phyloP scores from a whole-genome alignment of 2,329 filamentous ascomycete species.

The Xylaria sp. region DNA sequence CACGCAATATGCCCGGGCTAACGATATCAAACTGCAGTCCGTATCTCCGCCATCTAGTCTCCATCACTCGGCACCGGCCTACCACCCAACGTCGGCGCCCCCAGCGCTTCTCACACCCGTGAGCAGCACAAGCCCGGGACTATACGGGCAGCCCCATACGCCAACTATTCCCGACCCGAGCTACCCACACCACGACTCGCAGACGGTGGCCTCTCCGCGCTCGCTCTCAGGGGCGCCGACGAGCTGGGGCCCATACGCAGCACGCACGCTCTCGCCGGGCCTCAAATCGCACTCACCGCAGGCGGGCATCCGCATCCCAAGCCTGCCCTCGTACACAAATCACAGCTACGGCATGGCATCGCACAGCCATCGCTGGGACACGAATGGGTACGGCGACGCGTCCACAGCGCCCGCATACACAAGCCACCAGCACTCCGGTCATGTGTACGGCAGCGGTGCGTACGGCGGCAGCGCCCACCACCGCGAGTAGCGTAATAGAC shows the following conservation, averaged over 20 bases:
- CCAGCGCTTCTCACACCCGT: constrained; percentile 42
- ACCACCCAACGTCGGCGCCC: constrained; percentile 25
- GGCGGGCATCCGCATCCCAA: constrained; percentile 43
- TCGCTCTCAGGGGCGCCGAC: constrained; percentile 55
- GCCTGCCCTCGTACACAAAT: constrained; percentile 45
- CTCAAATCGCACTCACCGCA: constrained; percentile 48
- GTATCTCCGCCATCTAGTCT: constrained; percentile 35
- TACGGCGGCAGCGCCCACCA: constrained; percentile 52
- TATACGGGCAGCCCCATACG: constrained; percentile 45
- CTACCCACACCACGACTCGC: constrained; percentile 51
- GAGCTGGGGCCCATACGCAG: constrained; percentile 55
- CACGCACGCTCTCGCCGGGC: constrained; percentile 53
- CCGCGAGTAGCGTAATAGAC: constrained; percentile 41
- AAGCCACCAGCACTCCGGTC: constrained; percentile 42
- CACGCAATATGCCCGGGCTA: too few relatives aligned
- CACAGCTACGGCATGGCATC: constrained; percentile 45
- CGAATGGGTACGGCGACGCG: constrained; percentile 39
- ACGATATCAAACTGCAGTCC: constrained; percentile 32
- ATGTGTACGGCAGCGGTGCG: constrained; percentile 50
- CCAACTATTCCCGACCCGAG: constrained; percentile 48
- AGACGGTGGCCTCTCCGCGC: constrained; percentile 58
- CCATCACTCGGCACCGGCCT: constrained; percentile 23
- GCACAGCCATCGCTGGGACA: constrained; percentile 40
- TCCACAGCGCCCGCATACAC: constrained; percentile 35
- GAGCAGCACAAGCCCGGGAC: constrained; percentile 42